Evolutionary conservation across 163 green algal genomes (phyloP).

Genomic region (Scenedesmus sp.): DNA sequence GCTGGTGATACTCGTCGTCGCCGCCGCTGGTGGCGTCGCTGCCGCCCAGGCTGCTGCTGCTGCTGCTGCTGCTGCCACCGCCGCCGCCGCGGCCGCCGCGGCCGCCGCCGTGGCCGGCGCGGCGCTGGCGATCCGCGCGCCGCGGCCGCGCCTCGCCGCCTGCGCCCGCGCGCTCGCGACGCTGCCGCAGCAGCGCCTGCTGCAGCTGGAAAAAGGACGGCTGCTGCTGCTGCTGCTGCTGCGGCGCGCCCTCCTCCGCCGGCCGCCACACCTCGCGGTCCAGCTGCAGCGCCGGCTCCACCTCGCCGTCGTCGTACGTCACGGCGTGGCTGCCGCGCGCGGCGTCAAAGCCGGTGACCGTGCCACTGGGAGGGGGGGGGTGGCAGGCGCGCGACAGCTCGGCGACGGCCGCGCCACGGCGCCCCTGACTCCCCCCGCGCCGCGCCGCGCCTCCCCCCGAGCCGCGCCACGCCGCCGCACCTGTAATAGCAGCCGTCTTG

Average conservation of each 20-base stretch:
- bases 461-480: neutral
- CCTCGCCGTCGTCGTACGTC: slow-evolving; percentile 6
- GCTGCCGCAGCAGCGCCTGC: neutral
- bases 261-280: neutral
- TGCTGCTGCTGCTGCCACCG: slow-evolving; percentile 24
- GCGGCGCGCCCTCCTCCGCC: no score
- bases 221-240: slow-evolving; percentile 2
- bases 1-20: neutral
- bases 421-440: neutral
- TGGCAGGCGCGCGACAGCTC: neutral
- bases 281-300: neutral
- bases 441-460: neutral
- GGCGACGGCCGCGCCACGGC: neutral
- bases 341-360: neutral
- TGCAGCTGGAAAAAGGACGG: no score
- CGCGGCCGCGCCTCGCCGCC: neutral
- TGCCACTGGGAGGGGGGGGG: neutral
- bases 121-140: neutral
- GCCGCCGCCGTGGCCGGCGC: neutral
- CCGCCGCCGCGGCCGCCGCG: neutral
- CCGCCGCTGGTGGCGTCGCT: neutral
- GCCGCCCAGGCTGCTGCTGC: slow-evolving; percentile 17
- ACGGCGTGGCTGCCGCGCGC: neutral
- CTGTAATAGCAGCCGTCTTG: slow-evolving; percentile 1
- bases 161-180: neutral